Percentiles rank a stretch among this genome's conserved stretches.
These are phyloP conservation scores for Steccherinum ochraceum DNA, from an alignment of 768 basidiomycete genomes.

Conservation along the genomic window DNA sequence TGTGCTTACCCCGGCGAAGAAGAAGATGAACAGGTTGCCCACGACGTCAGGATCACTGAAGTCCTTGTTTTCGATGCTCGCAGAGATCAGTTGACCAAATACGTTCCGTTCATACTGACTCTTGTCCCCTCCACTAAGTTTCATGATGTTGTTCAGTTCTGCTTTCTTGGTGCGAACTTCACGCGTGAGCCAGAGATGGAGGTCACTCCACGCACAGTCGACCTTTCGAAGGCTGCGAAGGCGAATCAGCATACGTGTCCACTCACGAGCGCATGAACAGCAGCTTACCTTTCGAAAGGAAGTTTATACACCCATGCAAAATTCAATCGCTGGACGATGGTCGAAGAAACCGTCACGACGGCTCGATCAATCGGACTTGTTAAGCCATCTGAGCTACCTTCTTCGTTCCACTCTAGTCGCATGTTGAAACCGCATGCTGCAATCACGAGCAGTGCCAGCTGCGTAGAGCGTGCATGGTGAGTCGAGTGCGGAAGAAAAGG, in stretches of 20 bases:
- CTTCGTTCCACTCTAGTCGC: slow-evolving; percentile 9
- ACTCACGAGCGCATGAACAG: neutral
- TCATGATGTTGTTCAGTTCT: neutral
- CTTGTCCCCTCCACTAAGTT: neutral
- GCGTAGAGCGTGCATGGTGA: neutral
- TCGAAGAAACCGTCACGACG: slow-evolving; percentile 3
- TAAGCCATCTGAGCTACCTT: neutral
- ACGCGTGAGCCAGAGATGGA: neutral
- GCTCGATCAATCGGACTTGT: slow-evolving; percentile 1
- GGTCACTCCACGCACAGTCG: neutral
- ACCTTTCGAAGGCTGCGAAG: neutral
- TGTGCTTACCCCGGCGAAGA: slow-evolving; percentile 17
- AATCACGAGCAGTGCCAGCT: slow-evolving; percentile 10
- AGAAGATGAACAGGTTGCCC: slow-evolving; percentile 17
- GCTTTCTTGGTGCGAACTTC: neutral
- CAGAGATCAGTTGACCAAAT: neutral
- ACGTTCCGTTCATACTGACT: neutral
- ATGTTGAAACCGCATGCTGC: slow-evolving; percentile 9
- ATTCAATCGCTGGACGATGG: slow-evolving; percentile 1
- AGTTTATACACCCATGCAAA: slow-evolving; percentile 5
- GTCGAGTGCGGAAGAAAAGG: neutral
- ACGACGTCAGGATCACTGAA: neutral
- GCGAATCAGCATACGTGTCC: neutral
- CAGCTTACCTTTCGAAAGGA: neutral
- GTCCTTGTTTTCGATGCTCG: neutral